Evolutionary conservation across 164 flowering plant genomes (phyloP).

Genomic region (Echeveria elegans): DNA sequence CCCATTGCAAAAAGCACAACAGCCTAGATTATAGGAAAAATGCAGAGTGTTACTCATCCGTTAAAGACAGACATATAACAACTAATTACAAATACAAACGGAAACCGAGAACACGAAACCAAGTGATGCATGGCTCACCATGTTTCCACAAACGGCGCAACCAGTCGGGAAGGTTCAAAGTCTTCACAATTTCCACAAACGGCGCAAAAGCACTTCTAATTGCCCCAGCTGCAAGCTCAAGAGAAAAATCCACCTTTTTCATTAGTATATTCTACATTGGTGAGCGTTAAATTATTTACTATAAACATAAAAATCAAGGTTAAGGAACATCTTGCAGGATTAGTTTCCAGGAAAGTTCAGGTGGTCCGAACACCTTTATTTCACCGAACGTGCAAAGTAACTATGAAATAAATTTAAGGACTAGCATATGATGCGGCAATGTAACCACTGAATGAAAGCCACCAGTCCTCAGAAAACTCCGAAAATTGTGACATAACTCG

Average conservation of each 20-base stretch:
- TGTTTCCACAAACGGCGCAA: conserved; percentile 93
- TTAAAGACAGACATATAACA: no score
- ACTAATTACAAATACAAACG: no score
- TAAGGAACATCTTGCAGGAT: background rate
- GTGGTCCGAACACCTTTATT: background rate
- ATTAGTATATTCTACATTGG: background rate
- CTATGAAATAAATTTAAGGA: no score
- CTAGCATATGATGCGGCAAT: no score
- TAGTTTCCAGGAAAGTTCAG: no score
- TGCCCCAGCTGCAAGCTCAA: conserved; percentile 36
- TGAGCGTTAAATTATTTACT: background rate
- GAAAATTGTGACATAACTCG: no score
- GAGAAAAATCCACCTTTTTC: background rate
- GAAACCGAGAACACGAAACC: background rate
- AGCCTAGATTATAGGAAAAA: conserved; percentile 32
- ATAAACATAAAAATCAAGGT: background rate
- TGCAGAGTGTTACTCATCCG: background rate
- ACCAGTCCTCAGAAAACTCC: no score
- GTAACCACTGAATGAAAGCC: no score
- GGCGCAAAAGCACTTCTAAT: conserved; percentile 62
- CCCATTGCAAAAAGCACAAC: conserved; percentile 98
- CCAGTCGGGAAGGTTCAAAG: conserved; percentile 78
- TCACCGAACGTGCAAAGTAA: background rate
- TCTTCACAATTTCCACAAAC: conserved; percentile 65
- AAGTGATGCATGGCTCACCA: conserved; percentile 34